These are phyloP conservation scores for Papiliotrema laurentii DNA, from an alignment of 1,284 basidiomycete species.

Conservation along the genomic window DNA sequence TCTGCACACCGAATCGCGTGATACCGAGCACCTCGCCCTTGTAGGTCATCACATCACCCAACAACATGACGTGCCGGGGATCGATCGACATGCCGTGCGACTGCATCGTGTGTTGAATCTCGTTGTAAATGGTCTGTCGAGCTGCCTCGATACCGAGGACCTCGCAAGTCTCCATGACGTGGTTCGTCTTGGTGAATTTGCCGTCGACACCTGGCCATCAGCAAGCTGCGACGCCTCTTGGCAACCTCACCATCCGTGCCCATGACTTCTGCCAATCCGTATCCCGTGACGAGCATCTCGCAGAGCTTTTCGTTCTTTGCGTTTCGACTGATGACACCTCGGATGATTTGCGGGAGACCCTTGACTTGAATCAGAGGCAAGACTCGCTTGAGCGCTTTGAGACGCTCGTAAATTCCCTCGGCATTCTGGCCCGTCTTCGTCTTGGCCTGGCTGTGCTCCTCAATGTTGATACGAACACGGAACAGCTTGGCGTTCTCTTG, in stretches of 20 bases:
- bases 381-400: conserved; percentile 76
- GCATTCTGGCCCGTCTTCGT: conserved; percentile 47
- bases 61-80: conserved; percentile 95
- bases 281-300: conserved; percentile 82
- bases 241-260: conserved; percentile 73
- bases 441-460: conserved; percentile 6
- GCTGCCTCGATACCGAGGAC: conserved; percentile 98
- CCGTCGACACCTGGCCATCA: conserved; percentile 72
- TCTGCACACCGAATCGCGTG: conserved; percentile 98
- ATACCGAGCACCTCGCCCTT: conserved; percentile 99
- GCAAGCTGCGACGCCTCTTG: neutral
- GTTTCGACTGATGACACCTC: conserved; percentile 80
- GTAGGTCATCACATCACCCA: conserved; percentile 98
- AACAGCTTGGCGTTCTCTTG: conserved; percentile 71
- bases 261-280: conserved; percentile 98
- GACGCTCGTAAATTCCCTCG: conserved; percentile 63
- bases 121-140: conserved; percentile 88
- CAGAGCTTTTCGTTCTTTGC: conserved; percentile 52
- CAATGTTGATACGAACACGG: conserved; percentile 64
- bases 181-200: conserved; percentile 88
- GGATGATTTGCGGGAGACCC: conserved; percentile 78
- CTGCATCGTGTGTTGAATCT: conserved; percentile 97
- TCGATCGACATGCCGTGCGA: conserved; percentile 98
- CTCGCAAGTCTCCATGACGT: conserved; percentile 91
- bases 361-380: conserved; percentile 84